Evolutionary conservation across 345 rosid species (phyloP), one percentile per base, ranked within the genome.

Genomic region (Noccaea caerulescens): DNA sequence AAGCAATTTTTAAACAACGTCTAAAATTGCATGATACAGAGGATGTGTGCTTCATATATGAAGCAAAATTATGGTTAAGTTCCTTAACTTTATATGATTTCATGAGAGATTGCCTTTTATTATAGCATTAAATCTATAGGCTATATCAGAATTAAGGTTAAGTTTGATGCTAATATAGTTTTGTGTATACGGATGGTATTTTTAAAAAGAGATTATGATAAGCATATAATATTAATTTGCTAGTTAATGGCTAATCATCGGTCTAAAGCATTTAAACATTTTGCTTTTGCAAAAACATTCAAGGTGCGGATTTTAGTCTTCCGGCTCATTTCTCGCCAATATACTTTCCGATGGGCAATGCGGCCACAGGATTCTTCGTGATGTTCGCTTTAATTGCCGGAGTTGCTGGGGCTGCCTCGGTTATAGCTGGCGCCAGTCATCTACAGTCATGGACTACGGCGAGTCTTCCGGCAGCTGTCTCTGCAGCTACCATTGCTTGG

Each of bases 261-360:
- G 27, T 25, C 27, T 25, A 25, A 25, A 25, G 27, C 27, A 25
- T 25, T 25, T 54, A 27, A 46, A 5, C 8, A 58, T 37, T 30
- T 13, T 63, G 4, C 38, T 43, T 25, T 16, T 36, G 3, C 7
- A 13, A 54, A 46, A 18, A n/a, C 27, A 25, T 13, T 82, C 32
- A 83, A 93, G 97, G 94, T 37, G 83, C 94, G 39, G 91, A 71
- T 7, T 83, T 73, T 7, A 68, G 79, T 8, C 96, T 93, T 39
- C 97, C 99, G 0, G 91, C 88, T 0, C 96, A 93, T 82, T 93
- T 93, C 76, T 93, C 97, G 6, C 96, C 99, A 0, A 85, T 93
- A 63, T 77, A 81, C 74, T 93, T 91, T 76, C 97, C 97, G 0
- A 93, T 93, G 96, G 96, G 99, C 10, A 93, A 93, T 54, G 92